phyloP scores from a whole-genome alignment of 2,329 filamentous ascomycete genomes.

The Mariannaea sp. region DNA sequence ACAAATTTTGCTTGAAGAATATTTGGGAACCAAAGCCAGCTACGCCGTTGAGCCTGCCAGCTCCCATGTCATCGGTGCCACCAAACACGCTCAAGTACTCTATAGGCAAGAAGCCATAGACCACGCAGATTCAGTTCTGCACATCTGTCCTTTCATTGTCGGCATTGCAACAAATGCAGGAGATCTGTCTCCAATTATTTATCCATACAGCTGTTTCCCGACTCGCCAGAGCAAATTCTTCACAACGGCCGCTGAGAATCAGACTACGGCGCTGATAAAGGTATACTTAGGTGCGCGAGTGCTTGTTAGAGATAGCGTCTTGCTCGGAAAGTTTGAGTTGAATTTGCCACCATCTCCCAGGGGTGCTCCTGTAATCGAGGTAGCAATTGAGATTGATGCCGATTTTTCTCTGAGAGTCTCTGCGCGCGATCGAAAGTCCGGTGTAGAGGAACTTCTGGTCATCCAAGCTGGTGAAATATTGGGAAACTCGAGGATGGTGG shows the following conservation, averaged over 20 bases:
- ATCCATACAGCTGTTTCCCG: slow-evolving; percentile 90
- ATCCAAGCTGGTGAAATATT: slow-evolving; percentile 43
- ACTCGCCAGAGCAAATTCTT: slow-evolving; percentile 98
- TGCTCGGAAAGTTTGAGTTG: slow-evolving; percentile 90
- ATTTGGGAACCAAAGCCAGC: slow-evolving; percentile 88
- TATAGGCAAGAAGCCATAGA: slow-evolving; percentile 72
- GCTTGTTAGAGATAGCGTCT: slow-evolving; percentile 95
- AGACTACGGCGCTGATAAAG: slow-evolving; percentile 92
- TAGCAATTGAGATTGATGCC: slow-evolving; percentile 94
- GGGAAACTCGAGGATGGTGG: not conserved
- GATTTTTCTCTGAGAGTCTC: slow-evolving; percentile 98
- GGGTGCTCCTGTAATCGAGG: slow-evolving; percentile 96
- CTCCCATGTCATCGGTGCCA: slow-evolving; percentile 96
- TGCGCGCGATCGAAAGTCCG: slow-evolving; percentile 95
- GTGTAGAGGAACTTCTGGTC: slow-evolving; percentile 95
- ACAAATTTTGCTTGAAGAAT: slow-evolving; percentile 91
- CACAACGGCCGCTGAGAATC: slow-evolving; percentile 95
- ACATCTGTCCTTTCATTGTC: slow-evolving; percentile 93
- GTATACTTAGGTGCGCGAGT: slow-evolving; percentile 92
- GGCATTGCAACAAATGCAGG: slow-evolving; percentile 97
- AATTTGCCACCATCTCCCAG: slow-evolving; percentile 91
- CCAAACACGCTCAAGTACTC: slow-evolving; percentile 92
- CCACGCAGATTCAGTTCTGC: slow-evolving; percentile 71
- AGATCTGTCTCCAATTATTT: slow-evolving; percentile 96
- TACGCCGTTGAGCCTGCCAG: slow-evolving; percentile 99